Evolutionary conservation across 2,329 filamentous ascomycete species (phyloP).

Genomic region (Scolecobasidium constrictum): DNA sequence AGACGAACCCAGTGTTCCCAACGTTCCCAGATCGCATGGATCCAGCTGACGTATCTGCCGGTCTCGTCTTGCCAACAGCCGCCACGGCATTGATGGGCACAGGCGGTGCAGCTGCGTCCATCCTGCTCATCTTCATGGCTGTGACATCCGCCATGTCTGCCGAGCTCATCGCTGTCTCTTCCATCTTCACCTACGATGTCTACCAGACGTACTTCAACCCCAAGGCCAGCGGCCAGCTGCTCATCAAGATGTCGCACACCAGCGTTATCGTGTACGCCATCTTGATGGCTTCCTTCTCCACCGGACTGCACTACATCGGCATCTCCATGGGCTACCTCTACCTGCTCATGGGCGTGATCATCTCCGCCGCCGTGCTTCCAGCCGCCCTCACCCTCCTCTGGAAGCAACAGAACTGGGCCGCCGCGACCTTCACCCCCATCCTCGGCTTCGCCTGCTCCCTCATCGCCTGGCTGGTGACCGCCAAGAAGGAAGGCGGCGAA

Average conservation of each 20-base stretch:
- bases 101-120: constrained; percentile 66
- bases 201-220: constrained; percentile 84
- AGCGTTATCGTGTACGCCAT: constrained; percentile 65
- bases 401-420: constrained; percentile 67
- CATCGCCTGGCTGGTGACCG: constrained; percentile 68
- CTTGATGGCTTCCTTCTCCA: constrained; percentile 67
- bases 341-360: constrained; percentile 84
- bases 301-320: constrained; percentile 51
- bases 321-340: constrained; percentile 86
- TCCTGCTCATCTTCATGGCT: constrained; percentile 81
- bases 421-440: constrained; percentile 58
- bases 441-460: constrained; percentile 59
- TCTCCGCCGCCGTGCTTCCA: constrained; percentile 74
- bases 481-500: constrained; percentile 55
- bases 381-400: constrained; percentile 72
- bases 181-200: constrained; percentile 79
- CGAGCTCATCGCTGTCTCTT: constrained; percentile 77
- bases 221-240: constrained; percentile 56
- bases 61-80: constrained; percentile 74
- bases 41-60: constrained; percentile 65
- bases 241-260: constrained; percentile 71
- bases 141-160: constrained; percentile 77
- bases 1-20: constrained; percentile 61
- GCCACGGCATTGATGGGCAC: constrained; percentile 74
- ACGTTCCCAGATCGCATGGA: constrained; percentile 64